Conservation (phyloP, 208 protist species). For the Cochliopodium minus region DNA sequence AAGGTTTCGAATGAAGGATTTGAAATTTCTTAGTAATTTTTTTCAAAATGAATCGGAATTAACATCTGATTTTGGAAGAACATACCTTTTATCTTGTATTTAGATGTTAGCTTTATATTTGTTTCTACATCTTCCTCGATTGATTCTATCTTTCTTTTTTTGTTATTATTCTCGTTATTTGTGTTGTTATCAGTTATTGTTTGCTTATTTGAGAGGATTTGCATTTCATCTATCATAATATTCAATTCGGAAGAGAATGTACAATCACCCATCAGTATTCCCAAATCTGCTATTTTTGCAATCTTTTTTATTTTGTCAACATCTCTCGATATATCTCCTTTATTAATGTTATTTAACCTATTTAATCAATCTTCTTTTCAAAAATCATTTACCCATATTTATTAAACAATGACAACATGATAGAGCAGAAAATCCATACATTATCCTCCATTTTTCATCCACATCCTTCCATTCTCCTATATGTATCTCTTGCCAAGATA, state of each 20-base stretch:
- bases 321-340: neutral
- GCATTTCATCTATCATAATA: neutral
- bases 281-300: neutral
- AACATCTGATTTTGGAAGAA: neutral
- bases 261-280: neutral
- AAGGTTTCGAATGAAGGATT: no score
- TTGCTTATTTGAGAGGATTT: neutral
- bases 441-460: neutral
- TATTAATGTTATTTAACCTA: neutral
- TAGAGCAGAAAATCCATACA: neutral
- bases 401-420: neutral
- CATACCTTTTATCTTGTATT: neutral
- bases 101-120: neutral
- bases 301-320: neutral
- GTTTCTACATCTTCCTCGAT: neutral
- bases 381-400: neutral
- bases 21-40: neutral
- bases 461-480: conserved; percentile 3
- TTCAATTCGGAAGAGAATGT: neutral
- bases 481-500: neutral
- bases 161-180: neutral
- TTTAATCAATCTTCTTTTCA: neutral
- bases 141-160: no score
- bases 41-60: neutral
- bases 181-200: neutral